phyloP scores from a whole-genome alignment of 495 filamentous ascomycete genomes.

The Chaetomidium leptoderma region DNA sequence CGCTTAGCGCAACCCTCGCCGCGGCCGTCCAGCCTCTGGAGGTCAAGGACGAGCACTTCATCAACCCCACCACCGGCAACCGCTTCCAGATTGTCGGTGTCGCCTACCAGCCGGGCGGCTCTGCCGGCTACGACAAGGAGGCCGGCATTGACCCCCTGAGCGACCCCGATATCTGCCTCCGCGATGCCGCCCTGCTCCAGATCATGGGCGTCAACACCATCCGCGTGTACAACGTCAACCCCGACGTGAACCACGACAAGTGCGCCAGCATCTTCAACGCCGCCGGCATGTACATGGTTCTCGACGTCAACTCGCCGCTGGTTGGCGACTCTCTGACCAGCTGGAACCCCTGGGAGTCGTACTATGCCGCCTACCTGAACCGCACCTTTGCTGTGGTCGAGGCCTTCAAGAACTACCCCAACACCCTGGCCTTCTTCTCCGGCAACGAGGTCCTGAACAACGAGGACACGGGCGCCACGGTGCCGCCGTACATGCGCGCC shows the following conservation, averaged over 20 bases:
- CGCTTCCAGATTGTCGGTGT: slow-evolving; percentile 87
- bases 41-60: slow-evolving; percentile 74
- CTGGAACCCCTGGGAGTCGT: slow-evolving; percentile 62
- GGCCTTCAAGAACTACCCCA: slow-evolving; percentile 90
- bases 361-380: slow-evolving; percentile 69
- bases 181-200: slow-evolving; percentile 93
- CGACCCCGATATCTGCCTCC: slow-evolving; percentile 68
- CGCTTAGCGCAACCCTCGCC: slow-evolving; percentile 50
- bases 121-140: slow-evolving; percentile 65
- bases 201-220: slow-evolving; percentile 79
- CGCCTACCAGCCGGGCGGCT: slow-evolving; percentile 92
- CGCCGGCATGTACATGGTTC: slow-evolving; percentile 55
- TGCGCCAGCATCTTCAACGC: slow-evolving; percentile 91
- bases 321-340: slow-evolving; percentile 70
- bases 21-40: slow-evolving; percentile 67
- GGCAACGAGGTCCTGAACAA: slow-evolving; percentile 93
- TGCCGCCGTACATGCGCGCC: slow-evolving; percentile 72
- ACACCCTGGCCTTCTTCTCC: slow-evolving; percentile 85
- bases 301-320: slow-evolving; percentile 93
- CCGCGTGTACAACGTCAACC: slow-evolving; percentile 88
- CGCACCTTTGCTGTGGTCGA: slow-evolving; percentile 88
- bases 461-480: slow-evolving; percentile 46
- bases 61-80: slow-evolving; percentile 71
- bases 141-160: slow-evolving; percentile 67
- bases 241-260: slow-evolving; percentile 76